Evolutionary conservation across 306 rosid genomes (phyloP), one percentile per base, ranked within the genome.

Genomic region (Amphicarpaea edgeworthii): DNA sequence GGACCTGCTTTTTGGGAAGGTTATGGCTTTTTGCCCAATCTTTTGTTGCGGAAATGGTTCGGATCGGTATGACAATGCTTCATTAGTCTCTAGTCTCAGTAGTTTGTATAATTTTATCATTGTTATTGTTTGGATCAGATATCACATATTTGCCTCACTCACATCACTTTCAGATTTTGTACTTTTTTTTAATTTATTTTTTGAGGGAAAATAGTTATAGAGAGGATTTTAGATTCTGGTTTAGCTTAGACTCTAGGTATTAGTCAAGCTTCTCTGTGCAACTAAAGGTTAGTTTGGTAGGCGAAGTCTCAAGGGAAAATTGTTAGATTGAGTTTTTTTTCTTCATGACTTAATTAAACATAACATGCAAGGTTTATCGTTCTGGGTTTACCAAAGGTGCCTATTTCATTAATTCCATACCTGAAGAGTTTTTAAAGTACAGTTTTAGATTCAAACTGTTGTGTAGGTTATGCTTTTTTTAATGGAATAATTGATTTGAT

Each of bases 1-100:
- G 79, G 73, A 53, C 58, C 37, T 81, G 73, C 46, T 81, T 68
- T 82, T 75, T 70, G 46, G 66, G 78, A 77, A 38, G 85, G 81
- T 57, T 75, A 92, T 92, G 95, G 94, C 80, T 75, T 83, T 87
- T 67, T 63, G 76, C 79, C 68, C 77, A 32, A 77, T 93, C 75
- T 88, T 89, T 80, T 87, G 91, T 40, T 92, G 95, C n/a, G 90
- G 92, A 73, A 86, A 65, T 76, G 88, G 78, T 69, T 87, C 87
- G 9, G 87, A 89, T 83, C 92, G 97, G 98, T 95, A 87, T 34
- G 95, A 43, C 21, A 12, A 50, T 77, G 60, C 61, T 65, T 73
- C 63, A 26, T 69, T 34, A 1, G 3, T 68, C 50, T 60, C 19
- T 42, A 4, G n/a, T n/a, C n/a, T n/a, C n/a, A n/a, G n/a, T n/a